Evolutionary conservation across 345 rosid species (phyloP).

Genomic region (Cochlearia excelsa): DNA sequence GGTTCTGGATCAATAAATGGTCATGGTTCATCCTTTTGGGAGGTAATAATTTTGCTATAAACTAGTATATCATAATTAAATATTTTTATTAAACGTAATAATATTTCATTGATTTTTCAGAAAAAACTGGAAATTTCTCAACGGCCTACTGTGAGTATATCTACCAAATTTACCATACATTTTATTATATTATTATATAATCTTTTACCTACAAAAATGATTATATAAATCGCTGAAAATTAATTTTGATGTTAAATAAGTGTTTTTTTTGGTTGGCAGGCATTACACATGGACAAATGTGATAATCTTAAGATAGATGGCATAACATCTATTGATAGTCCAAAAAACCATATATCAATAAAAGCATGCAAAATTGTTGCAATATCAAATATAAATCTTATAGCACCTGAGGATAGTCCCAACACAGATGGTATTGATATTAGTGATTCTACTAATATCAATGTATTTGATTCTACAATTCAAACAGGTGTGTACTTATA

Average conservation of each 20-base stretch:
- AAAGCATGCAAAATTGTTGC: conserved; percentile 3
- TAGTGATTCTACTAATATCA: conserved; percentile 1
- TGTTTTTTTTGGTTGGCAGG: not conserved
- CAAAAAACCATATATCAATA: conserved; percentile 24
- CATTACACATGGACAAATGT: conserved; percentile 9
- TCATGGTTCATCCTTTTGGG: conserved; percentile 25
- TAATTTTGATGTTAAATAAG: no score
- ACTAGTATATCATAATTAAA: no score
- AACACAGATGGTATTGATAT: conserved; percentile 27
- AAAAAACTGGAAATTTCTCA: conserved; percentile 4
- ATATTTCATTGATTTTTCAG: not conserved
- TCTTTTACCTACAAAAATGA: no score
- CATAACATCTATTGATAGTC: conserved; percentile 23
- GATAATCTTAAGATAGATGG: conserved; percentile 13
- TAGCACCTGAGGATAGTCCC: not conserved
- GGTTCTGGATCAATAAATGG: conserved; percentile 27
- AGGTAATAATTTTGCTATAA: not conserved
- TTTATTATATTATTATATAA: not conserved
- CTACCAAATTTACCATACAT: not conserved
- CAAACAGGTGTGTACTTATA: conserved; percentile 6
- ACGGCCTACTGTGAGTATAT: conserved; percentile 19
- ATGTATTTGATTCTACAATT: conserved; percentile 23
- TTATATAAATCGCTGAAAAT: no score
- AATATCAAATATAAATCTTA: conserved; percentile 21
- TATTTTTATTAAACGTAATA: not conserved